phyloP scores from a whole-genome alignment of 2,329 filamentous ascomycete genomes.

The Balansia obtecta region DNA sequence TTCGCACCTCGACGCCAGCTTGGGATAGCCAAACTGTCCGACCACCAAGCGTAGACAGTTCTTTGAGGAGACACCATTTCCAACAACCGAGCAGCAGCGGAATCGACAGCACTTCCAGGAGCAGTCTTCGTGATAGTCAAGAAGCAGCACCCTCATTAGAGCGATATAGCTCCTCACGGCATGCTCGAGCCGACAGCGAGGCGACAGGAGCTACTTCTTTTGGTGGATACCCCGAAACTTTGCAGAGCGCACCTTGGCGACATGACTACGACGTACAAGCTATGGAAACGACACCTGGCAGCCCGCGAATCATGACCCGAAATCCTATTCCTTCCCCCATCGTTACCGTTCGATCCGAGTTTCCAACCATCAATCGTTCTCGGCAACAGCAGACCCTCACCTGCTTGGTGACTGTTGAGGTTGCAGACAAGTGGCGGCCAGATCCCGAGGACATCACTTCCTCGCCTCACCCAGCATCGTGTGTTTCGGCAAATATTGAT shows the following conservation, averaged over 20 bases:
- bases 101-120: constrained; percentile 23
- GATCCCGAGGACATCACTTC: constrained; percentile 67
- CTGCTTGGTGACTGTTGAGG: constrained; percentile 86
- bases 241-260: constrained; percentile 57
- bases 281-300: constrained; percentile 77
- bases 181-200: constrained; percentile 69
- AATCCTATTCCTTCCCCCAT: constrained; percentile 85
- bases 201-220: constrained; percentile 63
- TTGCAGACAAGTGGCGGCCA: constrained; percentile 83
- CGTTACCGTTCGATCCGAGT: constrained; percentile 93
- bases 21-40: constrained; percentile 56
- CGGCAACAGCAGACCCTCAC: constrained; percentile 91
- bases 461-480: constrained; percentile 29
- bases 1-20: constrained; percentile 42
- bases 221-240: constrained; percentile 66
- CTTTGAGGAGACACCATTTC: constrained; percentile 23
- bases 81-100: constrained; percentile 16
- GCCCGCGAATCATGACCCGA: constrained; percentile 57
- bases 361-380: constrained; percentile 83
- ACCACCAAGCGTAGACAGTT: constrained; percentile 36
- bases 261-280: constrained; percentile 95
- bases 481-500: constrained; percentile 32
- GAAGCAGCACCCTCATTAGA: constrained; percentile 31
- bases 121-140: constrained; percentile 35
- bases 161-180: constrained; percentile 35